Base-by-base conservation (phyloP, 1,139 yeast genomes). In the Ogataea hybrid region DNA sequence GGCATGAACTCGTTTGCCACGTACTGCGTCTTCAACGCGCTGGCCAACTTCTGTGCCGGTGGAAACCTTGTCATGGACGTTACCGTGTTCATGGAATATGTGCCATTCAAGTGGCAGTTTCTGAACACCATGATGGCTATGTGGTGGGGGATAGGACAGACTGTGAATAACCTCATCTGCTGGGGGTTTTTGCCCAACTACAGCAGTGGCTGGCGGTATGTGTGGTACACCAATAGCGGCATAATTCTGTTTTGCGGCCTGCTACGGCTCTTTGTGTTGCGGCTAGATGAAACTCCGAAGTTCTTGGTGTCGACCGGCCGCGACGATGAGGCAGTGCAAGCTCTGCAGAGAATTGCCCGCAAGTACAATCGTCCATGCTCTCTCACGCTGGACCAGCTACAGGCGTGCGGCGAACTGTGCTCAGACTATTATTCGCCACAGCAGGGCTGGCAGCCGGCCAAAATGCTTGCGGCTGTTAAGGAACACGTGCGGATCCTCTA, bases 221-320 rank as follows among this genome's bases (percentile, higher is more conserved):
- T 70, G 30, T 77, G 73, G 68, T 77, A 73, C 52, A 67, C 70
- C 20, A 73, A 77, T 53, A 76, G 81, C 20, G 79, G 70, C 16
- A 65, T 78, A 42, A 28, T 28, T 28, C 14, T 28, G 17, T 28
- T 28, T 14, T 28, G 30, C 30, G 20, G 20, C 20, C 20, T 18
- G 20, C 20, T 18, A 18, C 20, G 20, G 20, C 20, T 18, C 3
- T 18, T 18, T 18, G 20, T 18, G 20, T 8, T 18, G 20, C 20
- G 30, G 44, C 59, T 79, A 51, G 66, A 71, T 34, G 84, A 79
- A 57, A 73, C 83, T 35, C 84, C 84, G 29, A 79, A 79, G 51
- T 78, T 69, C 54, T 65, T 76, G 45, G 67, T 79, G 20, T 18
- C 20, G 20, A 18, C 20, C 20, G 20, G 20, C 20, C 20, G 20